phyloP scores from a whole-genome alignment of 345 rosid species.

The Lepidium aucheri region DNA sequence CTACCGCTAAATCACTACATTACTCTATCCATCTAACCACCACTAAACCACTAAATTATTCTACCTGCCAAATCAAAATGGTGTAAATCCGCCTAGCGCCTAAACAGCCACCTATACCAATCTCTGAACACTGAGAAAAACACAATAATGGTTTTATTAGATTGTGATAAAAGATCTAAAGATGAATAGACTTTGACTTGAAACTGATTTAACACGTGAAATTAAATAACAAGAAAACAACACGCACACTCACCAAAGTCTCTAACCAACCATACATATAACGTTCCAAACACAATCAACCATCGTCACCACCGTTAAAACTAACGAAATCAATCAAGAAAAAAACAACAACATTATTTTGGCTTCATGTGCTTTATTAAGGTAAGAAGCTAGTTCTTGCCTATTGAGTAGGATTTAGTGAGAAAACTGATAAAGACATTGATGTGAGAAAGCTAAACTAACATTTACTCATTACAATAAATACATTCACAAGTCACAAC shows the following conservation, averaged over 20 bases:
- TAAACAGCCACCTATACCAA: no score
- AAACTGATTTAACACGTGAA: no score
- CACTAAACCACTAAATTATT: no score
- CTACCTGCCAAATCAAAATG: no score
- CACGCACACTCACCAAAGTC: slow-evolving; percentile 11
- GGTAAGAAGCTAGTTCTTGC: neutral
- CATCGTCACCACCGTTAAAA: neutral
- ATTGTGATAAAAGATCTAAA: no score
- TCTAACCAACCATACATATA: neutral
- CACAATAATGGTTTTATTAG: neutral
- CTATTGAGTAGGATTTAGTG: neutral
- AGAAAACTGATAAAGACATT: neutral
- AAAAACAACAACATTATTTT: neutral
- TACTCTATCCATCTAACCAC: no score
- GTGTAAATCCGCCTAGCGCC: no score
- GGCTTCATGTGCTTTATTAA: neutral
- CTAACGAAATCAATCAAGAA: neutral
- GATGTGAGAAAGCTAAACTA: neutral
- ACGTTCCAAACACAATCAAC: slow-evolving; percentile 15
- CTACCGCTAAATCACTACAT: no score
- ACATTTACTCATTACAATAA: neutral
- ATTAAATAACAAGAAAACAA: neutral
- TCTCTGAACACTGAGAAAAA: no score
- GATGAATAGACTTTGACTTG: no score
- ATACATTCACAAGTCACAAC: neutral